phyloP scores from a whole-genome alignment of 2,329 filamentous ascomycete genomes.

The Sphaerulina musiva region DNA sequence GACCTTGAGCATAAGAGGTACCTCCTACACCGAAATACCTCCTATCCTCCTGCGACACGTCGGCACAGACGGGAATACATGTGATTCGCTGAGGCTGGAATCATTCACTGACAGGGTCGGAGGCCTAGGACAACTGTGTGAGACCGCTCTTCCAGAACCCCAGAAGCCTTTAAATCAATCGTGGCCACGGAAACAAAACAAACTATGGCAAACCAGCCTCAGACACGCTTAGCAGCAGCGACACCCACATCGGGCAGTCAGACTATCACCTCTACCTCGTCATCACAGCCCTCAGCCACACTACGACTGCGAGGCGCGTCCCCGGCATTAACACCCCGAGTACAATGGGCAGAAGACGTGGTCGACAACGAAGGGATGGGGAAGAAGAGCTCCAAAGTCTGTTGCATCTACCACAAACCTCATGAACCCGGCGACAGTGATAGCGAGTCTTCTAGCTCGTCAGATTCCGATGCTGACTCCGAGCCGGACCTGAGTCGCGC shows the following conservation, averaged over 20 bases:
- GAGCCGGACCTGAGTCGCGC: conserved; percentile 46
- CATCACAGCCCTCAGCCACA: conserved; percentile 29
- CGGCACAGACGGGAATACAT: too few species aligned
- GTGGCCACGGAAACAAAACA: background rate
- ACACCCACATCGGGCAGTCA: conserved; percentile 30
- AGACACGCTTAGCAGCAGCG: conserved; percentile 16
- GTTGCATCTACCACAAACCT: conserved; percentile 94
- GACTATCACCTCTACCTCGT: conserved; percentile 28
- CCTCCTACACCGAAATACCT: too few species aligned
- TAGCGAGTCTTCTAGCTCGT: conserved; percentile 55
- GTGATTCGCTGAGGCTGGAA: too few species aligned
- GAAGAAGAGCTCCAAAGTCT: conserved; percentile 96
- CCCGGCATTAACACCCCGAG: conserved; percentile 48
- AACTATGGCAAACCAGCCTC: conserved; percentile 3
- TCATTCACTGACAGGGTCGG: too few species aligned
- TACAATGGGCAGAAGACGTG: conserved; percentile 89
- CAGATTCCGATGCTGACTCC: conserved; percentile 50
- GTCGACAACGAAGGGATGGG: conserved; percentile 93
- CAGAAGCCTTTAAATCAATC: background rate
- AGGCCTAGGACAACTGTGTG: too few species aligned
- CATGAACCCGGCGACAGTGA: conserved; percentile 77
- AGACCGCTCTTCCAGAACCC: too few species aligned
- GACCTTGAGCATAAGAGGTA: too few species aligned
- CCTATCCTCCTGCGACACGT: too few species aligned
- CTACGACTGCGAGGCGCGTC: conserved; percentile 37